phyloP scores from a whole-genome alignment of 306 rosid genomes.

The Castanea mollissima region DNA sequence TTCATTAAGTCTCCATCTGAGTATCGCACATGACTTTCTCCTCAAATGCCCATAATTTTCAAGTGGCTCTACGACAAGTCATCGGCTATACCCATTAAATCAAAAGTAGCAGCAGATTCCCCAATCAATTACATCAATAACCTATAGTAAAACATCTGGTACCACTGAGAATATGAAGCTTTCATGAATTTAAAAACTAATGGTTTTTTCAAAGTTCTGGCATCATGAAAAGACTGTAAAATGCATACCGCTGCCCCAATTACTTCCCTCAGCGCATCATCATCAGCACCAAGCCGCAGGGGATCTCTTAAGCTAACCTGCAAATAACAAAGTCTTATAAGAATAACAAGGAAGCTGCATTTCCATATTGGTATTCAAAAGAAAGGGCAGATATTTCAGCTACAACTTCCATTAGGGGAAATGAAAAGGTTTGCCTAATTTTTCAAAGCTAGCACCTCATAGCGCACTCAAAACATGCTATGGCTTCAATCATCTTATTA shows the following conservation, averaged over 20 bases:
- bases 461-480: not conserved
- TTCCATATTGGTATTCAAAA: not conserved
- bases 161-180: not conserved
- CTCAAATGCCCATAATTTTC: not conserved
- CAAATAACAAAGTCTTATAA: constrained; percentile 8
- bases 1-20: not conserved
- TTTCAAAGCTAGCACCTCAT: not conserved
- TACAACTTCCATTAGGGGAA: not conserved
- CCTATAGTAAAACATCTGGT: not conserved
- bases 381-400: not conserved
- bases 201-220: constrained; percentile 2
- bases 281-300: constrained; percentile 66
- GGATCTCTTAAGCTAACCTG: constrained; percentile 97
- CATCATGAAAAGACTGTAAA: constrained; percentile 5
- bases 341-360: constrained; percentile 4
- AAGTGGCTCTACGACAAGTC: not conserved
- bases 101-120: not conserved
- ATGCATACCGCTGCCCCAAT: constrained; percentile 78
- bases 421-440: not conserved
- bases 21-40: not conserved
- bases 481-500: not conserved
- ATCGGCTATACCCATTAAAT: not conserved
- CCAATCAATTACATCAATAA: not conserved
- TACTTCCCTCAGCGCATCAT: constrained; percentile 65
- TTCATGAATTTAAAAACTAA: not conserved